Conservation (phyloP, 371 early-diverging fungal genomes). For the Apophysomyces elegans region DNA sequence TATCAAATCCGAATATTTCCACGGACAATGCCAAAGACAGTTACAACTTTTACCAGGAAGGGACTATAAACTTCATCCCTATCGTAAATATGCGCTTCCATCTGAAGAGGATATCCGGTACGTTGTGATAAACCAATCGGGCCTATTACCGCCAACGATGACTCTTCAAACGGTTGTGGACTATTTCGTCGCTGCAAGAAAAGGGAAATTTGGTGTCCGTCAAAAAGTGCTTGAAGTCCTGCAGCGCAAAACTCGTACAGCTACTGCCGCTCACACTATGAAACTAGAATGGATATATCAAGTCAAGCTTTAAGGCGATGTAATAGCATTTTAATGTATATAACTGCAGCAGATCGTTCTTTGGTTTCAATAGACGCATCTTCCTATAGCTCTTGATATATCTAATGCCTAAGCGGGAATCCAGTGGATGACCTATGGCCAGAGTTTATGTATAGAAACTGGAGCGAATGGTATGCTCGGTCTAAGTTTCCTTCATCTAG, state of each 20-base stretch:
- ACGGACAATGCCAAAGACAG: slow-evolving; percentile 19
- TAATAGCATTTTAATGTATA: no score
- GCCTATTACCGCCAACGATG: slow-evolving; percentile 33
- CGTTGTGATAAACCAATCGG: slow-evolving; percentile 55
- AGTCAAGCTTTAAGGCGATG: not conserved
- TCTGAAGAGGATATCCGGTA: slow-evolving; percentile 65
- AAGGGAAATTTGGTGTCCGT: slow-evolving; percentile 64
- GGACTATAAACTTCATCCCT: slow-evolving; percentile 60
- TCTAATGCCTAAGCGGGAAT: no score
- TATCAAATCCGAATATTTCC: slow-evolving; percentile 56
- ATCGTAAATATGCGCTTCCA: slow-evolving; percentile 69
- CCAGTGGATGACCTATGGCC: no score
- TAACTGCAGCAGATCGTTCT: no score
- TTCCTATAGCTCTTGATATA: no score
- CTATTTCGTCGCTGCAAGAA: slow-evolving; percentile 56
- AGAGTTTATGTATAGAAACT: no score
- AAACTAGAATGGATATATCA: slow-evolving; percentile 27
- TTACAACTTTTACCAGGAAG: slow-evolving; percentile 15
- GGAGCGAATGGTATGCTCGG: no score
- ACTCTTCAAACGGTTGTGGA: slow-evolving; percentile 62
- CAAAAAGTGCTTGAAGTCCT: slow-evolving; percentile 68
- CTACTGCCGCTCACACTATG: not conserved
- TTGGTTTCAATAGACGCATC: no score
- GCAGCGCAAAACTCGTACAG: slow-evolving; percentile 49
- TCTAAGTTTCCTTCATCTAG: no score